Evolutionary conservation across 495 filamentous ascomycete species (phyloP).

Genomic region (Achaetomiella virescens): DNA sequence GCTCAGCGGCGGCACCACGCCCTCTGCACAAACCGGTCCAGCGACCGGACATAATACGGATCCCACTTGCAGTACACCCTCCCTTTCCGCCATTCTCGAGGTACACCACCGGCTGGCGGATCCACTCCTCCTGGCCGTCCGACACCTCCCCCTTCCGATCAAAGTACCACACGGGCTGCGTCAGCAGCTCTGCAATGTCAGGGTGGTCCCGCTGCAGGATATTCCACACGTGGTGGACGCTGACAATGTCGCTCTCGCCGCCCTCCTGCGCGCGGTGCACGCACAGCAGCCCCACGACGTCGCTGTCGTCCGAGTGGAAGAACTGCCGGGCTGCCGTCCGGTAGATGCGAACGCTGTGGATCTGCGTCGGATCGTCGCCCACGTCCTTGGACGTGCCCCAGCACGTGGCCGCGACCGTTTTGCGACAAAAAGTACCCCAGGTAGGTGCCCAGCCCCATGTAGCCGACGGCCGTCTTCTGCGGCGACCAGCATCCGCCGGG

Average conservation of each 20-base stretch:
- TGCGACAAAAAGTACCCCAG: slow-evolving; percentile 82
- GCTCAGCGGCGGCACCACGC: slow-evolving; percentile 64
- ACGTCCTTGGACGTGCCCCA: slow-evolving; percentile 90
- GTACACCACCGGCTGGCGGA: slow-evolving; percentile 68
- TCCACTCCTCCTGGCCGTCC: slow-evolving; percentile 68
- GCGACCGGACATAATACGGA: slow-evolving; percentile 67
- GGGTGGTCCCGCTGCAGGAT: slow-evolving; percentile 66
- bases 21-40: slow-evolving; percentile 58
- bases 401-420: slow-evolving; percentile 79
- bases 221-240: slow-evolving; percentile 78
- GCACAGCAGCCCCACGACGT: slow-evolving; percentile 83
- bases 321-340: slow-evolving; percentile 74
- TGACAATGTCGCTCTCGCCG: slow-evolving; percentile 79
- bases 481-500: slow-evolving; percentile 71
- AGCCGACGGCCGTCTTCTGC: slow-evolving; percentile 74
- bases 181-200: slow-evolving; percentile 69
- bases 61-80: slow-evolving; percentile 62
- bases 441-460: slow-evolving; percentile 85
- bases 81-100: slow-evolving; percentile 48
- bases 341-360: slow-evolving; percentile 81
- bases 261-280: slow-evolving; percentile 71
- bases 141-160: slow-evolving; percentile 85
- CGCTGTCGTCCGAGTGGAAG: slow-evolving; percentile 78
- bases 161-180: slow-evolving; percentile 83
- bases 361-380: slow-evolving; percentile 72